Evolutionary conservation across 257 asterid species (phyloP).

Genomic region (Coffea eugenioides): DNA sequence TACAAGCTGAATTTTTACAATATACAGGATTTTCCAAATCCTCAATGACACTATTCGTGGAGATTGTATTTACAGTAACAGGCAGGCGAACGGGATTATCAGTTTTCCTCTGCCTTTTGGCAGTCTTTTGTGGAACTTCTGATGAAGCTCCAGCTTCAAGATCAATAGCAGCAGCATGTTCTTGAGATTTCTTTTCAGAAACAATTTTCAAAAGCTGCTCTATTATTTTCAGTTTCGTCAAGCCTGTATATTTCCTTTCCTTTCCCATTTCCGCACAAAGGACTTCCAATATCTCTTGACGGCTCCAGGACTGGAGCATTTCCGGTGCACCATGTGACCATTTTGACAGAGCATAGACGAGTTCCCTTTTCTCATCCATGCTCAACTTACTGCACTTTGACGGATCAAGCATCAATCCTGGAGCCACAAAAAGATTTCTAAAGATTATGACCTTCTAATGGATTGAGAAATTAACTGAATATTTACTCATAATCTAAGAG

Average conservation of each 20-base stretch:
- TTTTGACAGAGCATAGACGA: constrained; percentile 70
- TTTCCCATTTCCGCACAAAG: constrained; percentile 95
- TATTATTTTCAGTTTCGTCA: constrained; percentile 78
- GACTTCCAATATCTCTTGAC: constrained; percentile 86
- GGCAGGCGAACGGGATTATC: constrained; percentile 44
- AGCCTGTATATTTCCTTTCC: constrained; percentile 91
- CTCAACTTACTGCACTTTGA: constrained; percentile 70
- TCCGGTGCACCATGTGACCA: constrained; percentile 72
- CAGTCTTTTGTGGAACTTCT: constrained; percentile 53
- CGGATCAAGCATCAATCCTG: constrained; percentile 67
- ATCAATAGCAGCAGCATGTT: constrained; percentile 29
- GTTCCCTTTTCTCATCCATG: constrained; percentile 72
- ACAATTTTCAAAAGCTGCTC: constrained; percentile 78
- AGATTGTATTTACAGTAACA: constrained; percentile 28
- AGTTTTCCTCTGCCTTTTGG: constrained; percentile 68
- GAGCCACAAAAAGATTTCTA: constrained; percentile 19
- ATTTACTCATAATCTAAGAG: neutral
- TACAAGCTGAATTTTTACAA: constrained; percentile 92
- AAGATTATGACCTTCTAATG: constrained; percentile 1
- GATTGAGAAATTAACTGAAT: neutral
- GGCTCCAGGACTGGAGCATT: constrained; percentile 85
- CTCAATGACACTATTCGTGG: constrained; percentile 29
- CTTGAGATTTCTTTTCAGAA: constrained; percentile 57
- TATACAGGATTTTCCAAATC: constrained; percentile 29
- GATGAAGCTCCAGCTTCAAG: constrained; percentile 38